phyloP scores from a whole-genome alignment of 2,329 filamentous ascomycete genomes.

The Corinectria fuckeliana region DNA sequence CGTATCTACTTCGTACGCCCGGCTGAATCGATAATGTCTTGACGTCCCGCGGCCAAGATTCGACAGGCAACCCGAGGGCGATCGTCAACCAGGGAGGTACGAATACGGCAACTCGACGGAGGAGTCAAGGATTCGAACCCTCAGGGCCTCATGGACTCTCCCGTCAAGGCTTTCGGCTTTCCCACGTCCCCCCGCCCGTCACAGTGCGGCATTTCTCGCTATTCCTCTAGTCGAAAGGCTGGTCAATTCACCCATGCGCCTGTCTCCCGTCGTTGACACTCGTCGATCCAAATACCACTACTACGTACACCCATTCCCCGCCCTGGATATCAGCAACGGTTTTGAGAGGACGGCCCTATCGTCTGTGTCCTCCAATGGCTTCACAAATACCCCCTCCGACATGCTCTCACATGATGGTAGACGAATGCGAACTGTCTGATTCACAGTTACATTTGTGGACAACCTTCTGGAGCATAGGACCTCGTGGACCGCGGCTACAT shows the following conservation, averaged over 20 bases:
- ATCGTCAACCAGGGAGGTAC: slow-evolving; percentile 24
- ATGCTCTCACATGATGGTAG: slow-evolving; percentile 38
- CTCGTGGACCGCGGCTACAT: slow-evolving; percentile 23
- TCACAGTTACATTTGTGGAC: slow-evolving; percentile 22
- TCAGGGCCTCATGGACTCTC: slow-evolving; percentile 31
- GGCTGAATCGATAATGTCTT: slow-evolving; percentile 12
- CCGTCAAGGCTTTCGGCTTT: too few relatives aligned
- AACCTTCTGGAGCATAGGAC: slow-evolving; percentile 21
- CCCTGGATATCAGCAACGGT: slow-evolving; percentile 27
- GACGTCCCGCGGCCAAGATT: slow-evolving; percentile 16
- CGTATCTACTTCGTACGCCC: not conserved
- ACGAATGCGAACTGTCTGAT: slow-evolving; percentile 37
- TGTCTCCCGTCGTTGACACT: slow-evolving; percentile 20
- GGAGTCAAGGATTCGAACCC: slow-evolving; percentile 24
- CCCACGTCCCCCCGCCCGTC: slow-evolving; percentile 30
- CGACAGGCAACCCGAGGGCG: slow-evolving; percentile 20
- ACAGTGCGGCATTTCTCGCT: slow-evolving; percentile 27
- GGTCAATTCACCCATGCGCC: slow-evolving; percentile 30
- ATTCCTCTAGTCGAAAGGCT: slow-evolving; percentile 19
- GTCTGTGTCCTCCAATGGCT: slow-evolving; percentile 24
- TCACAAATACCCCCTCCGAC: slow-evolving; percentile 19
- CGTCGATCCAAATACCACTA: not conserved
- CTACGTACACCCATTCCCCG: slow-evolving; percentile 18
- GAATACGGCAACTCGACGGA: slow-evolving; percentile 27
- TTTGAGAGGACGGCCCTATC: slow-evolving; percentile 21